A percentile compares a stretch with the other conserved stretches of the same genome.
Conservation (phyloP, 1,139 yeast species). For the Hemisphaericaspora subhashii region DNA sequence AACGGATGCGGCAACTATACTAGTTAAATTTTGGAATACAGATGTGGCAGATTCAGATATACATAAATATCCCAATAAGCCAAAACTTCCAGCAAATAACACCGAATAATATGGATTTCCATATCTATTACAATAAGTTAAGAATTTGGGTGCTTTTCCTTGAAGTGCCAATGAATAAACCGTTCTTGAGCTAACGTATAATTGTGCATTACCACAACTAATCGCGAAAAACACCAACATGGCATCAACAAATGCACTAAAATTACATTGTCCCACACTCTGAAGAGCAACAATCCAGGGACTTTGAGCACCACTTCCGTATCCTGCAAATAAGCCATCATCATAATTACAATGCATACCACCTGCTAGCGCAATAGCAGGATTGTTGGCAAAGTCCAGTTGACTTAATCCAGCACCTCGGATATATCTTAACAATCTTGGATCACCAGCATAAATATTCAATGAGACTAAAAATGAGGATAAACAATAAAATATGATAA, state of each 20-base stretch:
- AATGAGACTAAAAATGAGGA: slow-evolving; percentile 73
- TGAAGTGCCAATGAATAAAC: slow-evolving; percentile 73
- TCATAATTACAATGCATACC: slow-evolving; percentile 37
- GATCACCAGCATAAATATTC: slow-evolving; percentile 75
- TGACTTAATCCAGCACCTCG: slow-evolving; percentile 36
- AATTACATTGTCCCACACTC: slow-evolving; percentile 61
- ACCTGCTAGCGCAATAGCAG: slow-evolving; percentile 41
- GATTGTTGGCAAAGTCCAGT: slow-evolving; percentile 24
- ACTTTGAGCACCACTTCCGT: slow-evolving; percentile 61
- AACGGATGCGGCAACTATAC: slow-evolving; percentile 68
- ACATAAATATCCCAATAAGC: slow-evolving; percentile 59
- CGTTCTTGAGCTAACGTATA: slow-evolving; percentile 79
- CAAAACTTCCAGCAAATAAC: slow-evolving; percentile 58
- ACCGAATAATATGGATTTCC: slow-evolving; percentile 81
- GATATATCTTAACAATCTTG: slow-evolving; percentile 58
- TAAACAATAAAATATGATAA: slow-evolving; percentile 64
- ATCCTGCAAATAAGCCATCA: slow-evolving; percentile 45
- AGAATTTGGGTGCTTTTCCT: slow-evolving; percentile 62
- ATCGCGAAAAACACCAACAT: slow-evolving; percentile 73
- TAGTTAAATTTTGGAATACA: slow-evolving; percentile 66
- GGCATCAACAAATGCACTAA: slow-evolving; percentile 64
- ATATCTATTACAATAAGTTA: slow-evolving; percentile 56
- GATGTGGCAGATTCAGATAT: slow-evolving; percentile 57
- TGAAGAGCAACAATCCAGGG: slow-evolving; percentile 84
- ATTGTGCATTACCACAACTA: slow-evolving; percentile 73